Evolutionary conservation across 2,329 filamentous ascomycete genomes (phyloP).

Genomic region (Metarhizium anisopliae): DNA sequence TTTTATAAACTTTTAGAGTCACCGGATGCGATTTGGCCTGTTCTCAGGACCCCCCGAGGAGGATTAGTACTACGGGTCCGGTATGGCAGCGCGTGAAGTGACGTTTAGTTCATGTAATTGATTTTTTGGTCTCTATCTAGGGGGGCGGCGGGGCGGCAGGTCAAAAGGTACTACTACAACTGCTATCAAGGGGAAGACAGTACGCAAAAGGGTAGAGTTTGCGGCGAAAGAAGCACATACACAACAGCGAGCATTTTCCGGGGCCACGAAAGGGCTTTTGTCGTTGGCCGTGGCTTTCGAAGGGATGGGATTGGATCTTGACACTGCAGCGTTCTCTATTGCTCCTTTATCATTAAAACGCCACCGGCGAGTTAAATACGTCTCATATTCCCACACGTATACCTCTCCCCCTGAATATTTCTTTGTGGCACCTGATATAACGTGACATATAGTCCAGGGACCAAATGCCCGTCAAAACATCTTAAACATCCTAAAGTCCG

Average conservation of each 20-base stretch:
- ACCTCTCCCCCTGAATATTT: background rate
- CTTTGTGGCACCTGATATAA: background rate
- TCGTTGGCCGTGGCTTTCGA: slow-evolving; percentile 17
- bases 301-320: slow-evolving; percentile 20
- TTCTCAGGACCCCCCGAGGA: slow-evolving; percentile 64
- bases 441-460: background rate
- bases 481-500: no score
- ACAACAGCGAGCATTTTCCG: slow-evolving; percentile 26
- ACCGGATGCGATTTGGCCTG: slow-evolving; percentile 67
- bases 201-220: slow-evolving; percentile 1
- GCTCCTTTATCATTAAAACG: slow-evolving; percentile 1
- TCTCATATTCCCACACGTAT: background rate
- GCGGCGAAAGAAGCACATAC: slow-evolving; percentile 15
- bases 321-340: slow-evolving; percentile 13
- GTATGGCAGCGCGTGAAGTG: slow-evolving; percentile 3
- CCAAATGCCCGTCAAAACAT: background rate
- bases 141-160: background rate
- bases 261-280: slow-evolving; percentile 17
- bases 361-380: slow-evolving; percentile 2
- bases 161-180: background rate
- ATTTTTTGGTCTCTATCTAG: background rate
- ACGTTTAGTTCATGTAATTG: background rate
- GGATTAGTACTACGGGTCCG: slow-evolving; percentile 8
- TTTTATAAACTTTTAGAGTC: slow-evolving; percentile 44
- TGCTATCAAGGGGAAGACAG: slow-evolving; percentile 5